A percentile compares a stretch with the other conserved stretches of the same genome.
Evolutionary conservation across 73 alveolate genomes (phyloP).

Genomic region (Effrenium voratum): DNA sequence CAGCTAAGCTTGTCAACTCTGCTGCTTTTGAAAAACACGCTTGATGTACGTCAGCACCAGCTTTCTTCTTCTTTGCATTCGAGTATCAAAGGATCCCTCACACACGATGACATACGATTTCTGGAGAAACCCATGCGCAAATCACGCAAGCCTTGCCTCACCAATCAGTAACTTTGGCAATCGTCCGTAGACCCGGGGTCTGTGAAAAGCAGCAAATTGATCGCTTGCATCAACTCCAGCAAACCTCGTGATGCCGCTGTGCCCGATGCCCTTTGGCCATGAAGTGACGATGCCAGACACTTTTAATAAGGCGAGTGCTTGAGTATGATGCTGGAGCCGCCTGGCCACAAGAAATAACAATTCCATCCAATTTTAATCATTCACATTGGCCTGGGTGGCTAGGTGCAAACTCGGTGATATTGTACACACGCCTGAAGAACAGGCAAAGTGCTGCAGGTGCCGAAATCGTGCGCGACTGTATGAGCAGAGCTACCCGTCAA

Average conservation of each 20-base stretch:
- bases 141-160: conserved; percentile 55
- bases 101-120: too few species aligned
- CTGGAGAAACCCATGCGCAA: too few species aligned
- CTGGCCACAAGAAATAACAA: conserved; percentile 13
- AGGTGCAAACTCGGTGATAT: conserved; percentile 62
- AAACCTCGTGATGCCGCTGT: too few species aligned
- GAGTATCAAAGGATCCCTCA: too few species aligned
- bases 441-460: neutral
- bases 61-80: too few species aligned
- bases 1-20: too few species aligned
- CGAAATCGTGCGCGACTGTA: neutral
- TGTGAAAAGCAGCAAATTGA: conserved; percentile 76
- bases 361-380: too few species aligned
- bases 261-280: too few species aligned
- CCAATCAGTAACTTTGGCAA: conserved; percentile 43
- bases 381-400: conserved; percentile 71
- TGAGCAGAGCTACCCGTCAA: conserved; percentile 56
- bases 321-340: conserved; percentile 57
- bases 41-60: too few species aligned
- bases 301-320: too few species aligned
- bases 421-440: conserved; percentile 77
- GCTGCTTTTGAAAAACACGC: too few species aligned
- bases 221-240: conserved; percentile 84
- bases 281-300: too few species aligned
- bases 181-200: conserved; percentile 71